phyloP scores from a whole-genome alignment of 2,329 filamentous ascomycete species.

The Alternaria novae-zelandiae region DNA sequence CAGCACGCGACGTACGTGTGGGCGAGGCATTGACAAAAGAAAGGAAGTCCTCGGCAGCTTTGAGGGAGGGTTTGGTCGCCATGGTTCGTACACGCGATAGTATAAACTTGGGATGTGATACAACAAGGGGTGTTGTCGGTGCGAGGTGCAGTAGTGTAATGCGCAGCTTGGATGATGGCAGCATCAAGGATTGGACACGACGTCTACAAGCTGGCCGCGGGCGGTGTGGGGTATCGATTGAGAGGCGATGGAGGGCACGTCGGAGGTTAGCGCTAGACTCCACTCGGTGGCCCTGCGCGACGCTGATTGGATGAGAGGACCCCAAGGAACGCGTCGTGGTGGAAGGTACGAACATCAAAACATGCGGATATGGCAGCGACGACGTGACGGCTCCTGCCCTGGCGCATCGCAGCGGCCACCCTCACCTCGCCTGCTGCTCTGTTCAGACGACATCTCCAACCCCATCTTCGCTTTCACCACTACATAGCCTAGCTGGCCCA shows the following conservation, averaged over 20 bases:
- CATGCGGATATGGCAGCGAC: constrained; percentile 33
- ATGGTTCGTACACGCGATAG: constrained; percentile 36
- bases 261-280: constrained; percentile 9
- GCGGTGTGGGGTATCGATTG: constrained; percentile 17
- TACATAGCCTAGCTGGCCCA: constrained; percentile 12
- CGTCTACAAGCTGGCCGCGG: constrained; percentile 10
- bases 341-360: constrained; percentile 28
- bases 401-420: constrained; percentile 19
- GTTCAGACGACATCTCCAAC: neutral
- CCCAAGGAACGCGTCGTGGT: constrained; percentile 19
- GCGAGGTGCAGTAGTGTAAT: constrained; percentile 20
- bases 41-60: constrained; percentile 78
- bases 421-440: neutral
- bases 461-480: neutral
- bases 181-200: constrained; percentile 31
- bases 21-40: constrained; percentile 95
- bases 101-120: constrained; percentile 16
- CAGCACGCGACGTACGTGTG: constrained; percentile 69
- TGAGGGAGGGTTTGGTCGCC: constrained; percentile 50
- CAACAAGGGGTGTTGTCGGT: constrained; percentile 9
- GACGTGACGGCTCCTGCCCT: constrained; percentile 21
- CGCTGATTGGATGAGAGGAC: constrained; percentile 24
- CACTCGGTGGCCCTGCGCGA: neutral
- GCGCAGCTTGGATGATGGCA: constrained; percentile 7
- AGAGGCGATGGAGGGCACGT: constrained; percentile 11